Percentiles rank a stretch among this genome's conserved stretches.
Conservation (phyloP, 148 eudicot species). For the Hydrangea macrophylla region DNA sequence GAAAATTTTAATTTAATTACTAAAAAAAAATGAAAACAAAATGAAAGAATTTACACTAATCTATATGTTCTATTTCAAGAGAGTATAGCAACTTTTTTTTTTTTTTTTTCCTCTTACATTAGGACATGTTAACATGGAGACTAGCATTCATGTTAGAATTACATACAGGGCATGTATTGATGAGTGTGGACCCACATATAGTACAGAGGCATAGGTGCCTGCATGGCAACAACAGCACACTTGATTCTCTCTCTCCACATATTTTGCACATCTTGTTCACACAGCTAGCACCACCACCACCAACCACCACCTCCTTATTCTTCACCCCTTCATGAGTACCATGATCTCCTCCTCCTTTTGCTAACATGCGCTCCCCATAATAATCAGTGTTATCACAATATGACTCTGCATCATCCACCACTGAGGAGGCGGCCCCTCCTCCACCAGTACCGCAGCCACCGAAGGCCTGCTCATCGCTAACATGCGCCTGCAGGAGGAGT, state of each 20-base stretch:
- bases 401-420: conserved; percentile 32
- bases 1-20: background rate
- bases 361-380: background rate
- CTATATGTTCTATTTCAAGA: background rate
- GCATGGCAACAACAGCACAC: conserved; percentile 46
- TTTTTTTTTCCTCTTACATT: background rate
- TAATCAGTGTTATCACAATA: conserved; percentile 28
- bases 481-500: conserved; percentile 24
- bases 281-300: background rate
- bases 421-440: background rate
- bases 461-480: conserved; percentile 13
- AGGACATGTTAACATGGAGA: conserved; percentile 31
- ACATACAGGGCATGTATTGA: conserved; percentile 33
- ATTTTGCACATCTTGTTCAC: conserved; percentile 26
- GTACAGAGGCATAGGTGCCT: conserved; percentile 41
- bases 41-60: background rate
- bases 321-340: background rate
- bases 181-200: conserved; percentile 25
- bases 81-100: background rate
- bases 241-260: conserved; percentile 35
- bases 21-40: background rate
- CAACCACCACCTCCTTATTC: background rate
- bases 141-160: conserved; percentile 26
- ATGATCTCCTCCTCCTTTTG: background rate
- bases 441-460: background rate